Evolutionary conservation across 495 filamentous ascomycete genomes (phyloP), one percentile per base, ranked within the genome.

Genomic region (Cetradonia linearis): DNA sequence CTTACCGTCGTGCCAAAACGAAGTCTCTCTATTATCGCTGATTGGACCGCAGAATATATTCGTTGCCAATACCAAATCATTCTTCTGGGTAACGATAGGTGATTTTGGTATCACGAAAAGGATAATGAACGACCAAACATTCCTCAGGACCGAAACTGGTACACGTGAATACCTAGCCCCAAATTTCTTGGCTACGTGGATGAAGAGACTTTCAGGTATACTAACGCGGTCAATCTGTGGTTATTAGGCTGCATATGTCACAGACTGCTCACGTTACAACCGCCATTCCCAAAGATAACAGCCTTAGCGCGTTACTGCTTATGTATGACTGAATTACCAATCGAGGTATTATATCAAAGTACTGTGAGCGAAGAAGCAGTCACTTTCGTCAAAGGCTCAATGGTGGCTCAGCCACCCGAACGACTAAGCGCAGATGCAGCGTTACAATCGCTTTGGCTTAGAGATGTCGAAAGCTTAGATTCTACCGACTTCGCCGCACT

Each of bases 101-200:
- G 77, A 80, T 65, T 80, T 81, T 56, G 78, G 78, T 0, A 73
- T 81, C 49, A 70, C 64, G 48, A 78, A 76, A 61, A 68, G 70
- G 4, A 56, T 69, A 1, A 10, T 27, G 30, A 50, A 57, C 25
- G 53, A 34, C 7, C 34, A 48, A 9, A 70, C 59, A 1, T 62
- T 46, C 2, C 54, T 68, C 3, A 58, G 60, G 20, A 76, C 71
- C 0, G 61, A 65, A 18, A 66, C 69, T 18, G 70, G 71, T 6
- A 76, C 71, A 2, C 48, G 58, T 13, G 65, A 59, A 8, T 79
- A 72, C 58, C 60, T 69, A 53, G 72, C 77, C 1, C 75, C 0
- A 76, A 79, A 60, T 56, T 72, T 6, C 63, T 70, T 36, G 61
- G 58, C 13, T 54, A 61, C 13, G 13, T 66, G 7, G 66, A 67